A percentile compares a stretch with the other conserved stretches of the same genome.
Evolutionary conservation across 306 rosid genomes (phyloP).

Genomic region (Dalbergia oliveri): DNA sequence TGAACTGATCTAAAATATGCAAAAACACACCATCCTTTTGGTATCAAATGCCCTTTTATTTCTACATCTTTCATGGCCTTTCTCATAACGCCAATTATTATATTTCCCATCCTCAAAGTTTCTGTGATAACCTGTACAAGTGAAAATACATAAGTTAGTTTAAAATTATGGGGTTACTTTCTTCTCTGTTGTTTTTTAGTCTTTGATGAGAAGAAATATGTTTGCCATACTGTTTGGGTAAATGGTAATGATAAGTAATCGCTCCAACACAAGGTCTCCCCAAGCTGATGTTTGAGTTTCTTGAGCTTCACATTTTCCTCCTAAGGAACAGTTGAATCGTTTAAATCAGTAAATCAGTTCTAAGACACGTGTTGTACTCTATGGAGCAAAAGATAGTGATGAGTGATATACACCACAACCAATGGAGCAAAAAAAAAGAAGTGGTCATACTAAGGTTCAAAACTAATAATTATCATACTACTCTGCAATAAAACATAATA

Average conservation of each 20-base stretch:
- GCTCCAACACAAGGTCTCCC: constrained; percentile 76
- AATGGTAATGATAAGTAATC: constrained; percentile 90
- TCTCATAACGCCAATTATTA: constrained; percentile 85
- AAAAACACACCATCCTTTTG: constrained; percentile 88
- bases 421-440: background rate
- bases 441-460: too few relatives aligned
- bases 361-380: background rate
- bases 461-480: too few relatives aligned
- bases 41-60: constrained; percentile 85
- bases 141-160: background rate
- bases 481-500: too few relatives aligned
- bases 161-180: constrained; percentile 4
- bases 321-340: constrained; percentile 54
- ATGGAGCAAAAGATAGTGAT: background rate
- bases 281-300: constrained; percentile 69
- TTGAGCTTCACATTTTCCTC: constrained; percentile 84
- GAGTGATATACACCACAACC: background rate
- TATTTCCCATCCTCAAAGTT: constrained; percentile 86
- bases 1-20: constrained; percentile 90
- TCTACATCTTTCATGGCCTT: constrained; percentile 89
- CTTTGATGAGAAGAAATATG: constrained; percentile 11
- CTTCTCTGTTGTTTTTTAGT: background rate
- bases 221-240: constrained; percentile 77
- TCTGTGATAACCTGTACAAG: constrained; percentile 79
- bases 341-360: constrained; percentile 26